Base-by-base conservation (phyloP, 2,329 filamentous ascomycete genomes). In the Fonsecaea nubica region DNA sequence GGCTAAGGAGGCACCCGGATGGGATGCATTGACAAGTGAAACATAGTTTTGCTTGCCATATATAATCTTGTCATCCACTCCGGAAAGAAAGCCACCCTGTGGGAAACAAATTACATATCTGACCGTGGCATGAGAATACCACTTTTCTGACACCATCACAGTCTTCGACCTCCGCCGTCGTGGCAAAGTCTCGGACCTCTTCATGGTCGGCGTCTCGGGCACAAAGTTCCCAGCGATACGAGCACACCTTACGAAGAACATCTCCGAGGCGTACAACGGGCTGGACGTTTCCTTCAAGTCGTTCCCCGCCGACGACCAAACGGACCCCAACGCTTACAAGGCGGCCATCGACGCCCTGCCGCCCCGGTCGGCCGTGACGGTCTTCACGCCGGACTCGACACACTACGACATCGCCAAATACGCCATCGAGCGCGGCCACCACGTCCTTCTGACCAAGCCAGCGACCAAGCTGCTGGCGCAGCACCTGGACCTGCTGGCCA, bases 371-470 rank as follows among this genome's bases (percentile, higher is more conserved):
- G 93, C 93, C 72, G 94, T 97, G 79, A 97, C 93, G 67, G 94
- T 97, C 80, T 97, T 97, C 85, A 97, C 93, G 0, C 92, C 93
- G 0, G 93, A 97, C 79, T 91, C 92, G 6, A 97, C 93, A 1
- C 93, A 97, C 80, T 96, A 90, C 79, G 91, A 92, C 56, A 97
- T 97, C 73, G 93, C 94, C 1, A 83, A 96, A 55, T 97, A 97
- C 77, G 93, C 94, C 71, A 93, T 97, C 72, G 89, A 95, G 80
- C 89, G 90, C 69, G 89, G 89, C 68, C 89, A 96, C 77, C 93
- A 97, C 80, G 93, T 97, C 58, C 86, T 97, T 75, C 89, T 97
- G 81, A 97, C 93, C 73, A 97, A 97, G 82, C 93, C 93, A 12
- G 93, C 93, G 32, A 92, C 95, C 69, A 94, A 97, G 82, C 86